Conservation (phyloP, 345 rosid species). For the rapeseed (Brassica napus) region Da-Ae NC_063446.1:34371001-34371500, state of each 20-base stretch:
- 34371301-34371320: constrained; percentile 53
- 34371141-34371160: constrained; percentile 95
- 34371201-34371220: constrained; percentile 91
- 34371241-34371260: neutral
- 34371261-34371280: neutral
- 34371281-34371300: constrained; percentile 14
- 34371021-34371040: constrained; percentile 97
- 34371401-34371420: constrained; percentile 64
- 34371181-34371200: constrained; percentile 94
- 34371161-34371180: constrained; percentile 92
- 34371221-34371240: constrained; percentile 81
- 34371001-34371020: constrained; percentile 98
- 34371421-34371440: neutral
- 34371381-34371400: constrained; percentile 88
- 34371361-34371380: constrained; percentile 49
- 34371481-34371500: constrained; percentile 74
- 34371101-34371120: neutral
- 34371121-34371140: constrained; percentile 20
- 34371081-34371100: constrained; percentile 9
- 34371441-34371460: constrained; percentile 10
- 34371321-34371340: constrained; percentile 92
- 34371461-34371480: constrained; percentile 20
- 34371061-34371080: neutral
- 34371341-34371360: constrained; percentile 89
- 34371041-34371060: constrained; percentile 89